Conservation (phyloP, 331 rosid genomes). For the Prunus yedoensis region DNA sequence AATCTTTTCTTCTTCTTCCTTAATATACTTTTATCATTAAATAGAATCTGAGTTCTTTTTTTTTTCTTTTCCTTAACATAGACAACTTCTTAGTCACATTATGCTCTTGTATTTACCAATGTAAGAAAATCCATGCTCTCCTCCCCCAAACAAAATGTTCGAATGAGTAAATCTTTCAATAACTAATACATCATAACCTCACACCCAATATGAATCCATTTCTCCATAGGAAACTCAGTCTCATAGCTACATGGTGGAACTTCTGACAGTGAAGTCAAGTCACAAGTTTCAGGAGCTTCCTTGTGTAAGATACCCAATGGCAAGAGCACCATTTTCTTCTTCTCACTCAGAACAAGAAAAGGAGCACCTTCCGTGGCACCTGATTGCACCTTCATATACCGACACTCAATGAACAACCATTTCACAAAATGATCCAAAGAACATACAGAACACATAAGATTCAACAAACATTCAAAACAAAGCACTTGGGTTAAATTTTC, state of each 20-base stretch:
- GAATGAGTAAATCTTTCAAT: neutral
- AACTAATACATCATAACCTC: conserved; percentile 60
- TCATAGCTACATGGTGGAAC: conserved; percentile 46
- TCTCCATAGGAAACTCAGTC: conserved; percentile 59
- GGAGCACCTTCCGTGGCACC: conserved; percentile 49
- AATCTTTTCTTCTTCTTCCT: neutral
- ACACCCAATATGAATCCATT: conserved; percentile 89
- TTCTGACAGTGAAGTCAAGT: conserved; percentile 41
- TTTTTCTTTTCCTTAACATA: neutral
- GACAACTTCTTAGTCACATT: neutral
- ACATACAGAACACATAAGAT: neutral
- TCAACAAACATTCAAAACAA: neutral
- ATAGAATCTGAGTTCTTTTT: neutral
- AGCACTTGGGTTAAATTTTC: neutral
- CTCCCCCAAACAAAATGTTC: neutral
- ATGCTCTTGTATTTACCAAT: neutral
- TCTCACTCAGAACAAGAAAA: conserved; percentile 56
- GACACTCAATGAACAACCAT: neutral
- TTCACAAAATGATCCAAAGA: neutral
- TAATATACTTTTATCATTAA: neutral
- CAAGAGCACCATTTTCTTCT: conserved; percentile 49
- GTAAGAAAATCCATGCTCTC: neutral
- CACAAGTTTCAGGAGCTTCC: conserved; percentile 47
- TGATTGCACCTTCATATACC: conserved; percentile 50
- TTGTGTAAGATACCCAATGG: conserved; percentile 48